phyloP scores from a whole-genome alignment of 2,329 filamentous ascomycete species.

The Harringtonia aguacate region DNA sequence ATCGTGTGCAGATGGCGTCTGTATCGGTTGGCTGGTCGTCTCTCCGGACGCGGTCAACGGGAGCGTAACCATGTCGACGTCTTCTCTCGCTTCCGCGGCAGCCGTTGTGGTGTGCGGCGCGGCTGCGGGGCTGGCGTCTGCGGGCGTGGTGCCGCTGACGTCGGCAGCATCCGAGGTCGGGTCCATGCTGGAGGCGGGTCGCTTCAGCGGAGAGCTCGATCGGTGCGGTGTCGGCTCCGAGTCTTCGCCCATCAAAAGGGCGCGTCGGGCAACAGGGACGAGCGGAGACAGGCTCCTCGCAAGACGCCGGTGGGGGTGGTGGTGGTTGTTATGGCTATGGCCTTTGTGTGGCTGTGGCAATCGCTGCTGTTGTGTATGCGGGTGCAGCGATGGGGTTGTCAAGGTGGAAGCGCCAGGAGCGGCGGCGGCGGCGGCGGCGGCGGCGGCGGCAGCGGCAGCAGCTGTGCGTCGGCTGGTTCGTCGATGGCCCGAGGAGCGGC shows the following conservation, averaged over 20 bases:
- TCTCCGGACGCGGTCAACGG: conserved; percentile 10
- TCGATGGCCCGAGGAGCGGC: not conserved
- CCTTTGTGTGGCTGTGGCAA: too few species aligned
- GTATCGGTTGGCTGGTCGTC: not conserved
- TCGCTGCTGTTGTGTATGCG: too few species aligned
- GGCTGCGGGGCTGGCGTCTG: not conserved
- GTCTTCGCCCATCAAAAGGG: conserved; percentile 51
- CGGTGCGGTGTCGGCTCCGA: conserved; percentile 42
- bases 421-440: not conserved
- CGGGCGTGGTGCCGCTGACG: not conserved
- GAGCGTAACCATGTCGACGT: conserved; percentile 33
- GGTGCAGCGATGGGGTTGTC: too few species aligned
- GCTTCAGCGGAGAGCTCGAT: conserved; percentile 55
- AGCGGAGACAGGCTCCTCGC: conserved; percentile 42
- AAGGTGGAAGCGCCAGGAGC: not conserved
- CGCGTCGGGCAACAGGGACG: conserved; percentile 36
- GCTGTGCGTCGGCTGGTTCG: not conserved
- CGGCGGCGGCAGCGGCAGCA: not conserved
- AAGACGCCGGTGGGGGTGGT: conserved; percentile 12
- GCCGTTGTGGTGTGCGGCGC: conserved; percentile 21
- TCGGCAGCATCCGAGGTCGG: conserved; percentile 26
- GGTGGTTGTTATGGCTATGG: too few species aligned
- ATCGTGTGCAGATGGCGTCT: too few species aligned
- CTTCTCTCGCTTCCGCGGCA: conserved; percentile 27
- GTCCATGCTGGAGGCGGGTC: conserved; percentile 52